phyloP scores from a whole-genome alignment of 2,329 filamentous ascomycete genomes.

The Biscogniauxia sp. region DNA sequence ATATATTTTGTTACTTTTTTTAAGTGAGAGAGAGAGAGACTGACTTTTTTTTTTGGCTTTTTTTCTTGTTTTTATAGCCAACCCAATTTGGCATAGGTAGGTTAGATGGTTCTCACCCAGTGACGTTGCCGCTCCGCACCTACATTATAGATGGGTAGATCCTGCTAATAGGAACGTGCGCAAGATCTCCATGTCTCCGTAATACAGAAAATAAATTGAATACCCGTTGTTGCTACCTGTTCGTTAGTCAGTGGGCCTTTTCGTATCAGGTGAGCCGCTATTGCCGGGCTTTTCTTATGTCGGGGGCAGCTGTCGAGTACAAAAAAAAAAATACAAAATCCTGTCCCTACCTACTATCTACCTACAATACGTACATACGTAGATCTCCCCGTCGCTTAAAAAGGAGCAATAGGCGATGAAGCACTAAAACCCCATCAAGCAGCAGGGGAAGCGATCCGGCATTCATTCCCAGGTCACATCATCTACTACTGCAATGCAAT shows the following conservation, averaged over 20 bases:
- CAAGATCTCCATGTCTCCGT: slow-evolving; percentile 14
- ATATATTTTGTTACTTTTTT: not conserved
- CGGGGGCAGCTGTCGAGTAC: slow-evolving; percentile 15
- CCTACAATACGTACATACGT: too few relatives aligned
- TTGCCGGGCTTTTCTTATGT: slow-evolving; percentile 19
- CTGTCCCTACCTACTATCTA: slow-evolving; percentile 1
- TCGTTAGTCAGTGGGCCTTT: slow-evolving; percentile 19
- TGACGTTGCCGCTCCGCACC: not conserved
- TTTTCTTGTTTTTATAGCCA: not conserved
- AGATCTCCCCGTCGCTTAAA: slow-evolving; percentile 23
- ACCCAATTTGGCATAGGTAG: not conserved
- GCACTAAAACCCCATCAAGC: slow-evolving; percentile 12
- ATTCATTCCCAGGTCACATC: slow-evolving; percentile 13
- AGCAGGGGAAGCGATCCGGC: slow-evolving; percentile 14
- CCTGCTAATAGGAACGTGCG: slow-evolving; percentile 2
- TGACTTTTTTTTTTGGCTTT: not conserved
- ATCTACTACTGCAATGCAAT: slow-evolving; percentile 13
- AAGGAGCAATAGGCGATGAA: slow-evolving; percentile 8
- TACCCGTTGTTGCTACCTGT: slow-evolving; percentile 4
- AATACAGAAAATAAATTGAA: slow-evolving; percentile 5
- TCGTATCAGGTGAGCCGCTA: slow-evolving; percentile 27
- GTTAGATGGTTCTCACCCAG: not conserved
- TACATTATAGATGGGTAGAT: not conserved
- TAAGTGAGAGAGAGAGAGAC: not conserved
- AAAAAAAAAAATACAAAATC: slow-evolving; percentile 17